These are phyloP conservation scores for Trichomonascus vanleenenianus DNA, from an alignment of 805 yeast species.

Conservation along the genomic window DNA sequence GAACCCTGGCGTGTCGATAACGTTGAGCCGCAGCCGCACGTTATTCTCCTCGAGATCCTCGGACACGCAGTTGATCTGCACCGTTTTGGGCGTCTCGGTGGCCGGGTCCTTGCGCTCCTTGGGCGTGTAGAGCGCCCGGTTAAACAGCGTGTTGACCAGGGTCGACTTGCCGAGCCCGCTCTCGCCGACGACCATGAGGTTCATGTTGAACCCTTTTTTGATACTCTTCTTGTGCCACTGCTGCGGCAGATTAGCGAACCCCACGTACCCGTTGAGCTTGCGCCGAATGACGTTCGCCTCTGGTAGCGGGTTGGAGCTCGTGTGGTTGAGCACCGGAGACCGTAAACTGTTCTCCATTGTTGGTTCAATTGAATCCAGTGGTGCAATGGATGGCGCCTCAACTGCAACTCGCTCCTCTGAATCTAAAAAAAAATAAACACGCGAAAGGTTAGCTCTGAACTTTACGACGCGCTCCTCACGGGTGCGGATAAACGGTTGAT, in stretches of 20 bases:
- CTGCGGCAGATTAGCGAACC: constrained; percentile 94
- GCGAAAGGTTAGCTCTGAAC: too few species aligned
- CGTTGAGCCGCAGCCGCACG: constrained; percentile 74
- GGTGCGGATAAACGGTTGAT: too few species aligned
- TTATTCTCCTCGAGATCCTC: constrained; percentile 89
- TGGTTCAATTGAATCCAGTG: constrained; percentile 11
- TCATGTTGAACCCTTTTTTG: constrained; percentile 81
- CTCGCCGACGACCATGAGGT: constrained; percentile 78
- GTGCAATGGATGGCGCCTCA: constrained; percentile 16
- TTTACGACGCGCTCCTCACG: too few species aligned
- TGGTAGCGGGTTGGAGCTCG: constrained; percentile 7
- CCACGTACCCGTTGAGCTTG: constrained; percentile 86
- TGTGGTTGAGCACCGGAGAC: constrained; percentile 12
- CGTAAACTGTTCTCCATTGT: constrained; percentile 9
- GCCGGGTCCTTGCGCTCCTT: constrained; percentile 35
- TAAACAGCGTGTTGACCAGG: constrained; percentile 66
- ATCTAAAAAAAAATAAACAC: not conserved
- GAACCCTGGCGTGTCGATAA: constrained; percentile 88
- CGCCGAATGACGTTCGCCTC: constrained; percentile 30
- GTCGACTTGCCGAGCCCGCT: constrained; percentile 64
- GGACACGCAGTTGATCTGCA: constrained; percentile 51
- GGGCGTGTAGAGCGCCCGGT: constrained; percentile 47
- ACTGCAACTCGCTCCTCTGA: constrained; percentile 5
- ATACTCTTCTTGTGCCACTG: constrained; percentile 97
- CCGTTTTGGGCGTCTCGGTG: constrained; percentile 38